Evolutionary conservation across 768 basidiomycete species (phyloP).

Genomic region (Pleurotus sapidus): DNA sequence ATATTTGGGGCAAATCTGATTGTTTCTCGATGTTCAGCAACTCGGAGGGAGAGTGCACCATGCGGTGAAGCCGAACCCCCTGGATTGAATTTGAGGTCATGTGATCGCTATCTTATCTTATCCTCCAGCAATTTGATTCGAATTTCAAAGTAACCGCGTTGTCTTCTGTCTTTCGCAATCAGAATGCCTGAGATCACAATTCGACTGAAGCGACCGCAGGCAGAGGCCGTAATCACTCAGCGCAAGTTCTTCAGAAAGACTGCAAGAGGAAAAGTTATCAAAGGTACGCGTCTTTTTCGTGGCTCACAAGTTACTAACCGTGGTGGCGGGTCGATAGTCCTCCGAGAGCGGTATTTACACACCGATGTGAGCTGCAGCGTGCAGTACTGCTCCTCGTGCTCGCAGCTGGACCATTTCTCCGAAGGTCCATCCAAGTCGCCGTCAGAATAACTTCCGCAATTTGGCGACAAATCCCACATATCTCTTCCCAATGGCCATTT

Average conservation of each 20-base stretch:
- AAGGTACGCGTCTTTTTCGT: constrained; percentile 48
- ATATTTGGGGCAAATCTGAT: too few relatives aligned
- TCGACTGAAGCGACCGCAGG: constrained; percentile 63
- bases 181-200: constrained; percentile 63
- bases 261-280: constrained; percentile 88
- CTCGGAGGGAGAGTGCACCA: too few relatives aligned
- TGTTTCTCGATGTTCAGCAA: too few relatives aligned
- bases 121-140: too few relatives aligned
- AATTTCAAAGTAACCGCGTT: too few relatives aligned
- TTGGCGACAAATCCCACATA: constrained; percentile 57
- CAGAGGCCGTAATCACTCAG: constrained; percentile 75
- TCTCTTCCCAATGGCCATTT: constrained; percentile 69
- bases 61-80: too few relatives aligned
- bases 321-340: constrained; percentile 43
- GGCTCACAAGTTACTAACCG: background rate
- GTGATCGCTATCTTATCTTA: too few relatives aligned
- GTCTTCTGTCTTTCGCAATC: too few relatives aligned
- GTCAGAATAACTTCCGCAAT: constrained; percentile 49
- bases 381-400: constrained; percentile 63
- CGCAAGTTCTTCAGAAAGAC: constrained; percentile 98
- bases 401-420: constrained; percentile 3
- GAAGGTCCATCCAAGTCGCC: constrained; percentile 16
- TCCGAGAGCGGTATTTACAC: constrained; percentile 91
- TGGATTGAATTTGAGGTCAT: too few relatives aligned
- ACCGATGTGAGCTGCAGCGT: constrained; percentile 91